These are phyloP conservation scores for Aspergillus egyptiacus DNA, from an alignment of 495 filamentous ascomycete genomes.

Conservation along the genomic window DNA sequence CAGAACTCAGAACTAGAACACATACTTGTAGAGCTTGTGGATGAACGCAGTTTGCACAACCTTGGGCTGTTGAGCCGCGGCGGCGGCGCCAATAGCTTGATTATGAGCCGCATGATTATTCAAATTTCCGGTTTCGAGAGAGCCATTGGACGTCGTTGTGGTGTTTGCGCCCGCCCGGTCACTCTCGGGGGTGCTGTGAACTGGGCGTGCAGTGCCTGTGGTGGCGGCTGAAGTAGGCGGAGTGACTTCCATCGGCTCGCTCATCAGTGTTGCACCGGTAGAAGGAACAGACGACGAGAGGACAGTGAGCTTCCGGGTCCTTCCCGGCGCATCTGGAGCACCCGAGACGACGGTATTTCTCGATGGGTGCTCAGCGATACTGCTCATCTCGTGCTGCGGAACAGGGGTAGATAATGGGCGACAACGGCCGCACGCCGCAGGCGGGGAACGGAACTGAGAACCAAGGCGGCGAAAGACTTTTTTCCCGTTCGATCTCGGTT, in stretches of 20 bases:
- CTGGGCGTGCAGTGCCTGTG: conserved; percentile 30
- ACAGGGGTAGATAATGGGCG: conserved; percentile 14
- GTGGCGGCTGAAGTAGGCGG: conserved; percentile 34
- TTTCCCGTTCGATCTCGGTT: background rate
- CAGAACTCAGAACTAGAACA: conserved; percentile 10
- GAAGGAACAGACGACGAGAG: conserved; percentile 36
- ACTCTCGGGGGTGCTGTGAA: conserved; percentile 43
- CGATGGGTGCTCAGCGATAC: conserved; percentile 40
- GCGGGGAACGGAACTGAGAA: conserved; percentile 10
- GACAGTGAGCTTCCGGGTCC: conserved; percentile 42
- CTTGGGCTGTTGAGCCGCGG: conserved; percentile 90
- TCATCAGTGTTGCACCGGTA: conserved; percentile 33
- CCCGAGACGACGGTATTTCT: conserved; percentile 33
- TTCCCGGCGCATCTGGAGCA: conserved; percentile 33
- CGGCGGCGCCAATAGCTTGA: conserved; percentile 58
- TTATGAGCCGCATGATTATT: conserved; percentile 35
- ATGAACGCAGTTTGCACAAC: conserved; percentile 99
- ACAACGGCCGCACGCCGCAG: conserved; percentile 20
- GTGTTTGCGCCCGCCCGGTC: conserved; percentile 37
- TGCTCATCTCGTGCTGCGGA: conserved; percentile 36
- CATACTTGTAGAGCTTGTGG: conserved; percentile 97
- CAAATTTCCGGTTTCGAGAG: conserved; percentile 29
- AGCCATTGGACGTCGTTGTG: conserved; percentile 39
- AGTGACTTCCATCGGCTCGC: conserved; percentile 48
- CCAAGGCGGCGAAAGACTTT: conserved; percentile 8